Base-by-base conservation (phyloP, 2,329 filamentous ascomycete genomes). In the Cladosporium sp. region DNA sequence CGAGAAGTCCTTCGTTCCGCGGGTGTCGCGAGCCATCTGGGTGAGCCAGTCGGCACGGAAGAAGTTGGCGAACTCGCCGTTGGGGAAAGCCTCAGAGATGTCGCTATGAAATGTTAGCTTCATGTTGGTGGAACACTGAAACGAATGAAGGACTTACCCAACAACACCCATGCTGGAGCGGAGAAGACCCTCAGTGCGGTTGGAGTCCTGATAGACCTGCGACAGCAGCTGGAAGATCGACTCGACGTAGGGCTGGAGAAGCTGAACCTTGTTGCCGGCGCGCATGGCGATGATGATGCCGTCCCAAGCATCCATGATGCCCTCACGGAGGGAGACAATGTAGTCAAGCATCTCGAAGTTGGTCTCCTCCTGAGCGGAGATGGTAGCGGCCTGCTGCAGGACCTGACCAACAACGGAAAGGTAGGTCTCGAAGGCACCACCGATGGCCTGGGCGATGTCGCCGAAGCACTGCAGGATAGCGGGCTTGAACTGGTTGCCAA, bases 281-380 rank as follows among this genome's bases (percentile, higher is more conserved):
- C 93, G 95, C 86, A 97, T 90, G 49, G 93, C 90, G 69, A 92
- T 84, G 67, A 98, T 90, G 60, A 95, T 93, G 61, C 93, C 93
- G 64, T 91, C 90, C 91, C 95, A 98, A 33, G 93, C 93, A 77
- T 98, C 93, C 86, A 97, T 95, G 61, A 98, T 97, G 62, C 92
- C 93, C 69, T 98, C 95, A 50, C 93, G 86, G 45, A 98, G 80
- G 16, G 91, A 95, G 59, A 95, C 83, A 62, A 98, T 86, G 68
- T 98, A 98, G 72, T 97, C 92, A 54, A 91, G 85, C 87, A 97
- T 95, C 73, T 98, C 93, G 63, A 91, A 93, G 46, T 87, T 87
- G 54, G 61, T 65, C 60, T 96, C 90, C 28, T 84, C 79, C 53
- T 83, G 83, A 40, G 88, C 82, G 32, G 85, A 87, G 53, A 98